phyloP scores from a whole-genome alignment of 768 basidiomycete species.

The Mycena alexandri region DNA sequence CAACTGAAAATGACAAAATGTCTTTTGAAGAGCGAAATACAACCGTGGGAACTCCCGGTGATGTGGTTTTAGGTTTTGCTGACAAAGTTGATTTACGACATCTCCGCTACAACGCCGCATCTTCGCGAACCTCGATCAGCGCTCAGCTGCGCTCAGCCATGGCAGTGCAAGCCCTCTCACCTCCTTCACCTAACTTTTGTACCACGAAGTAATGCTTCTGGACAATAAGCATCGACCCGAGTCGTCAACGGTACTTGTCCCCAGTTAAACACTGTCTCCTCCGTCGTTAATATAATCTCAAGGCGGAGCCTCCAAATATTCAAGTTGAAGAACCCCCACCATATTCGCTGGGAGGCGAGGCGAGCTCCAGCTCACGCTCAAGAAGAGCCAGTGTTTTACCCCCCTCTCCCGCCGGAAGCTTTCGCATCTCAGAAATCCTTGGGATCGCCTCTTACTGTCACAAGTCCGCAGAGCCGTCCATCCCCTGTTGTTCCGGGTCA shows the following conservation, averaged over 20 bases:
- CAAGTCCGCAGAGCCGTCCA: not conserved
- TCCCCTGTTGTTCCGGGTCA: not conserved
- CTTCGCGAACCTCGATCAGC: too few species aligned
- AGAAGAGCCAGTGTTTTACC: conserved; percentile 20
- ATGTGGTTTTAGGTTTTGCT: too few species aligned
- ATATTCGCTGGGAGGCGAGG: conserved; percentile 10
- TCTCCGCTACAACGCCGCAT: too few species aligned
- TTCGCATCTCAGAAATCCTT: not conserved
- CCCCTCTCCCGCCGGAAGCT: conserved; percentile 28
- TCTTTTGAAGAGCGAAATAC: too few species aligned
- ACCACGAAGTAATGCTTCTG: not conserved
- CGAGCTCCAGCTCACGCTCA: conserved; percentile 8
- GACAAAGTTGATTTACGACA: too few species aligned
- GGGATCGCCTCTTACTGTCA: not conserved
- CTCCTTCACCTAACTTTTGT: too few species aligned
- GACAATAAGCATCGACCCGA: not conserved
- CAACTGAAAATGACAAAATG: too few species aligned
- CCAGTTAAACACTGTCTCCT: too few species aligned
- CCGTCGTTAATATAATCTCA: too few species aligned
- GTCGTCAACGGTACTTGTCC: conserved; percentile 2
- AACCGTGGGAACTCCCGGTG: too few species aligned
- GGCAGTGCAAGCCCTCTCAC: too few species aligned
- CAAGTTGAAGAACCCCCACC: conserved; percentile 19
- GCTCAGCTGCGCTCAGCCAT: too few species aligned
- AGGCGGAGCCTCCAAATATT: not conserved